phyloP scores from a whole-genome alignment of 129 eudicot genomes.

The Lactuca saligna region DNA sequence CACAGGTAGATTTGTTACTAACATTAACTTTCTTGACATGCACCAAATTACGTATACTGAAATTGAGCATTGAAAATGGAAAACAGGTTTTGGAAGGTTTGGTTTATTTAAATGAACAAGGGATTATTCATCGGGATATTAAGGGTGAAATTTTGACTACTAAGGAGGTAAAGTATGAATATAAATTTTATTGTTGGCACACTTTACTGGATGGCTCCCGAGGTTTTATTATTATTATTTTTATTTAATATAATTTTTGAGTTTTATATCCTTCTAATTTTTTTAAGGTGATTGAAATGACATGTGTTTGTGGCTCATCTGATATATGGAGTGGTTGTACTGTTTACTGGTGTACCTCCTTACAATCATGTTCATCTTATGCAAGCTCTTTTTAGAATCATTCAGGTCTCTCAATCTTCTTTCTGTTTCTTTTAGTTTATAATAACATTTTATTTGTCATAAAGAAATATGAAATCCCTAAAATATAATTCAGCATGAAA shows the following conservation, averaged over 20 bases:
- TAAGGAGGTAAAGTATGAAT: constrained; percentile 62
- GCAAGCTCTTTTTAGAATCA: constrained; percentile 97
- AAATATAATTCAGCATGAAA: constrained; percentile 66
- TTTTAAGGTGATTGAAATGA: constrained; percentile 98
- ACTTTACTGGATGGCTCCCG: too few relatives aligned
- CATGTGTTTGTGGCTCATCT: constrained; percentile 97
- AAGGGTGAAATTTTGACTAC: constrained; percentile 98
- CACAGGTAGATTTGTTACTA: too few relatives aligned
- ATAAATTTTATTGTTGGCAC: too few relatives aligned
- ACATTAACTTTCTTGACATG: too few relatives aligned
- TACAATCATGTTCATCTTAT: constrained; percentile 96
- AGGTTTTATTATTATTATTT: constrained; percentile 25
- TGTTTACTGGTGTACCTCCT: constrained; percentile 90
- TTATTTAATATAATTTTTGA: neutral
- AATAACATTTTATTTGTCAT: neutral
- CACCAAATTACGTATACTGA: too few relatives aligned
- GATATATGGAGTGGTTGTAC: constrained; percentile 99
- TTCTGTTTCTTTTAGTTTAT: too few relatives aligned
- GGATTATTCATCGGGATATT: constrained; percentile 96
- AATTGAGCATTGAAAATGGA: too few relatives aligned
- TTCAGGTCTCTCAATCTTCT: constrained; percentile 49
- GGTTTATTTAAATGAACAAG: constrained; percentile 97
- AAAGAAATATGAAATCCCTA: constrained; percentile 19
- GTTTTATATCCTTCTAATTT: neutral
- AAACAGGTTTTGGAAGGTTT: constrained; percentile 93